Conservation (phyloP, 169 alveolate species). For the Plasmodium knowlesi region DNA sequence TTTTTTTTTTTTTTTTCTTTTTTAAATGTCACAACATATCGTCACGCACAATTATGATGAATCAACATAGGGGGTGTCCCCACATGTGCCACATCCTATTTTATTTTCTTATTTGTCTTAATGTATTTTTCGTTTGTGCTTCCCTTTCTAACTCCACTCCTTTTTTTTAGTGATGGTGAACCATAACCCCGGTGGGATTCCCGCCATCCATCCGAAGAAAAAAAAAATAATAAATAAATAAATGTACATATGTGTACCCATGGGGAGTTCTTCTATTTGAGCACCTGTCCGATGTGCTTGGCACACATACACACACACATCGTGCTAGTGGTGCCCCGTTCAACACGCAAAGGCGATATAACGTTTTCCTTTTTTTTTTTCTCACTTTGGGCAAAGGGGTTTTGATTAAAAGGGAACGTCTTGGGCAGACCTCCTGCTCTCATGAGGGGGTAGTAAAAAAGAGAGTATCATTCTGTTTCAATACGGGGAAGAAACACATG, state of each 20-base stretch:
- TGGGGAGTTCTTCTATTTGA: neutral
- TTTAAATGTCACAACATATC: neutral
- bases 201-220: neutral
- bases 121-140: neutral
- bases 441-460: no score
- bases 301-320: no score
- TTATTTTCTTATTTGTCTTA: neutral
- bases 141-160: neutral
- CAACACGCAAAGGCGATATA: neutral
- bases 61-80: neutral
- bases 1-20: neutral
- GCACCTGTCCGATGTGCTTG: neutral
- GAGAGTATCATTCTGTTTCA: neutral
- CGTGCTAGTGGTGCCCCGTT: neutral
- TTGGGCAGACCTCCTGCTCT: no score
- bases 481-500: neutral
- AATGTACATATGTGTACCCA: neutral
- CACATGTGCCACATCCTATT: neutral
- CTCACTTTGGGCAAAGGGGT: neutral
- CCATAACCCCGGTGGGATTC: neutral
- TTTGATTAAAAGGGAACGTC: neutral
- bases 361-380: neutral
- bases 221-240: no score
- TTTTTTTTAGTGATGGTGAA: neutral
- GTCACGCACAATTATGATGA: neutral